phyloP scores from a whole-genome alignment of 306 rosid species.

The Chamaecrista fasciculata region DNA sequence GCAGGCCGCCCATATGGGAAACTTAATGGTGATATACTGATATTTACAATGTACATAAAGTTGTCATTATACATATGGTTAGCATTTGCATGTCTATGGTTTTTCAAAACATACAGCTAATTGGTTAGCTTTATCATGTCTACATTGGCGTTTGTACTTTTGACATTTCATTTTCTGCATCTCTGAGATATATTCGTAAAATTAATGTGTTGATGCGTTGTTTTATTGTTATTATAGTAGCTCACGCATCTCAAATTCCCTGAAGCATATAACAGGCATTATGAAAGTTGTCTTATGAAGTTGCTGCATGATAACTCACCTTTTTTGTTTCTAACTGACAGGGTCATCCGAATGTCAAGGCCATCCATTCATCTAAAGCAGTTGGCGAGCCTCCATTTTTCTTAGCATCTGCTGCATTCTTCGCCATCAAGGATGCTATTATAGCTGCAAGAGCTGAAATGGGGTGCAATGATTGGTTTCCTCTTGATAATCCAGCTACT shows the following conservation, averaged over 20 bases:
- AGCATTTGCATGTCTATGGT: neutral
- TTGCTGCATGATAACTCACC: conserved; percentile 1
- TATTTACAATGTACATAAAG: neutral
- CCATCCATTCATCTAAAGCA: conserved; percentile 92
- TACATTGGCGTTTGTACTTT: neutral
- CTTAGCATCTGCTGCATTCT: conserved; percentile 74
- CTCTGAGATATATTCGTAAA: neutral
- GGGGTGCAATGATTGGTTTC: conserved; percentile 72
- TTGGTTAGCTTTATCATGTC: neutral
- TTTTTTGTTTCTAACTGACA: conserved; percentile 28
- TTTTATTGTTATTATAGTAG: neutral
- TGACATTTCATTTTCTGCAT: neutral
- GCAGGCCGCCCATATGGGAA: neutral
- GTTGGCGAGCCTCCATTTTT: conserved; percentile 99
- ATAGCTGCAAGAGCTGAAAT: conserved; percentile 70
- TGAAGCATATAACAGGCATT: neutral
- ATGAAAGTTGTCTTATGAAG: neutral
- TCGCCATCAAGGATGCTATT: conserved; percentile 87
- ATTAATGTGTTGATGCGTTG: neutral
- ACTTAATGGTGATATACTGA: neutral
- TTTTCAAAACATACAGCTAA: neutral
- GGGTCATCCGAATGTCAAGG: conserved; percentile 96
- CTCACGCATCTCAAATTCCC: conserved; percentile 9
- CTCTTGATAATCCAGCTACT: conserved; percentile 94
- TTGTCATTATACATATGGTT: neutral